phyloP scores from a whole-genome alignment of 2,329 filamentous ascomycete species.

The Metarhizium guizhouense region DNA sequence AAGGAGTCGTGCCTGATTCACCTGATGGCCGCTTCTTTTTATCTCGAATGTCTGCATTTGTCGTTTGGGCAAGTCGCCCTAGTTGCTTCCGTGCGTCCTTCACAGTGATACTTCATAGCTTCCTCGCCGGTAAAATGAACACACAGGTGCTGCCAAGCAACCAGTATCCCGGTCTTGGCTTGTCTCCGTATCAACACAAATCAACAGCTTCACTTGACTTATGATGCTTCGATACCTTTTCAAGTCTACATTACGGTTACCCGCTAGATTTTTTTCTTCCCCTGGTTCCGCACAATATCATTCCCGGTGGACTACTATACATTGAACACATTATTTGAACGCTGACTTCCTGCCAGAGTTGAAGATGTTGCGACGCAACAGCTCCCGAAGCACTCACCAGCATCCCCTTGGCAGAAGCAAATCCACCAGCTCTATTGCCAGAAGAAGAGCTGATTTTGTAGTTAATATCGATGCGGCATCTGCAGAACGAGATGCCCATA shows the following conservation, averaged over 20 bases:
- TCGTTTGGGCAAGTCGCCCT: background rate
- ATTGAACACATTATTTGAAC: background rate
- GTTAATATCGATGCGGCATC: constrained; percentile 39
- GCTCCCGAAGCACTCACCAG: constrained; percentile 30
- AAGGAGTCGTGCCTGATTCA: no score
- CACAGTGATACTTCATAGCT: background rate
- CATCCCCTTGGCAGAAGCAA: constrained; percentile 41
- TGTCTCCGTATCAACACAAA: background rate
- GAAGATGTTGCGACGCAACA: constrained; percentile 42
- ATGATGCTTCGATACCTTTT: background rate
- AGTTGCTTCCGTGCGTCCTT: background rate
- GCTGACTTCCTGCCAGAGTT: background rate
- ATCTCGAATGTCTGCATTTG: no score
- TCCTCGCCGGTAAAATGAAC: background rate
- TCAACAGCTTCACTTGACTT: background rate
- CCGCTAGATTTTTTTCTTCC: background rate
- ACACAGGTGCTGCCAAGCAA: background rate
- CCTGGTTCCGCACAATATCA: background rate
- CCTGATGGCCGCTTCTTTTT: no score
- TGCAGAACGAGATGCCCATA: constrained; percentile 50
- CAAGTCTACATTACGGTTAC: background rate
- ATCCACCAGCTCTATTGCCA: constrained; percentile 37
- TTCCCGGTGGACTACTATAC: background rate
- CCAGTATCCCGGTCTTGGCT: background rate
- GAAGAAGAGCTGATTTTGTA: constrained; percentile 30